phyloP scores from a whole-genome alignment of 1,284 basidiomycete genomes.

The Trichosporon sp. region DNA sequence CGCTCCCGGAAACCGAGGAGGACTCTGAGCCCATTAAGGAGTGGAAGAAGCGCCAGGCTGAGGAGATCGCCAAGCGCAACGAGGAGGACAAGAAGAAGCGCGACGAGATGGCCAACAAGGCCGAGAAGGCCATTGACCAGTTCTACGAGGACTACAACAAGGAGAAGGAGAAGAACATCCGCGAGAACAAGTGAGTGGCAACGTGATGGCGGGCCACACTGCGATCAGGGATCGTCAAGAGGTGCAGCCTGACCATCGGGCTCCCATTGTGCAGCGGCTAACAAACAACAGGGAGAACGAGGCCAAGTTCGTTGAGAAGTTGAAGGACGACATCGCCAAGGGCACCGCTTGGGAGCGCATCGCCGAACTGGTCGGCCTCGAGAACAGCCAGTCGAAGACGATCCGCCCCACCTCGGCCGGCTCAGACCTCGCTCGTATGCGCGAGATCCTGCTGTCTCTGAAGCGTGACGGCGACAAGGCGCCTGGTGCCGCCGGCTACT shows the following conservation, averaged over 20 bases:
- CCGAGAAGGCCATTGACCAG: conserved; percentile 89
- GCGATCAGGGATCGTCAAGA: background rate
- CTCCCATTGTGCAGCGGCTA: background rate
- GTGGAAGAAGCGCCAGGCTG: conserved; percentile 86
- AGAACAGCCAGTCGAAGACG: conserved; percentile 89
- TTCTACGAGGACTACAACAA: conserved; percentile 94
- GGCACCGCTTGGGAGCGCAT: conserved; percentile 98
- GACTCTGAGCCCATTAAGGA: conserved; percentile 85
- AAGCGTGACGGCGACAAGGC: conserved; percentile 86
- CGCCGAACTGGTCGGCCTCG: conserved; percentile 79
- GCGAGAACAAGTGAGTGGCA: conserved; percentile 85
- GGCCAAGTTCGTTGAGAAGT: conserved; percentile 71
- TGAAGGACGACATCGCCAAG: conserved; percentile 75
- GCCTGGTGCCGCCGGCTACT: conserved; percentile 90
- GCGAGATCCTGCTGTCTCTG: conserved; percentile 82
- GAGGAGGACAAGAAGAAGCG: conserved; percentile 76
- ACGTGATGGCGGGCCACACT: background rate
- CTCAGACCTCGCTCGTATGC: conserved; percentile 85
- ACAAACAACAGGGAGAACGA: conserved; percentile 73
- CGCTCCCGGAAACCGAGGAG: conserved; percentile 63
- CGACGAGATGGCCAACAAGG: conserved; percentile 83
- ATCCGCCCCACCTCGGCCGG: conserved; percentile 83
- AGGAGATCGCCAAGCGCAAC: conserved; percentile 79
- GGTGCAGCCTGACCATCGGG: too few species aligned
- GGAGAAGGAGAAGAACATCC: conserved; percentile 89